A percentile compares a stretch with the other conserved stretches of the same genome.
Evolutionary conservation across 495 filamentous ascomycete genomes (phyloP).

Genomic region (Antarctomyces pellizariae): DNA sequence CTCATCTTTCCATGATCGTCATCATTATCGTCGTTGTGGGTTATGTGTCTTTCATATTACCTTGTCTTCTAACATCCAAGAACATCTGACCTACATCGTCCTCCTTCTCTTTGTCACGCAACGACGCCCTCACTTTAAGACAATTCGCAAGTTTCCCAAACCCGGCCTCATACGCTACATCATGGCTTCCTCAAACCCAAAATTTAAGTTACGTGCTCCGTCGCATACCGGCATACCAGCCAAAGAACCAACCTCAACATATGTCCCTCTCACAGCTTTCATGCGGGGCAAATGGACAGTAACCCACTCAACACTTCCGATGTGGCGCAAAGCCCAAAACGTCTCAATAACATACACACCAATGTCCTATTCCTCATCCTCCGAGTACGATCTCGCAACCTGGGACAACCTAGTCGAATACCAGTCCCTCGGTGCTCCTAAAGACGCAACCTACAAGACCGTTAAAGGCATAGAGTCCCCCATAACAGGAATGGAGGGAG

Average conservation of each 20-base stretch:
- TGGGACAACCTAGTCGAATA: constrained; percentile 49
- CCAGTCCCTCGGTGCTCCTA: constrained; percentile 20
- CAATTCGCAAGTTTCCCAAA: no score
- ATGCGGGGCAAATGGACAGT: constrained; percentile 50
- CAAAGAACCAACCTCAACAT: neutral
- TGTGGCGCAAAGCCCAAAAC: constrained; percentile 50
- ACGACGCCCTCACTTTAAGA: no score
- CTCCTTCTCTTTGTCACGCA: no score
- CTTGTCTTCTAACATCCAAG: no score
- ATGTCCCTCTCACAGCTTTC: constrained; percentile 15
- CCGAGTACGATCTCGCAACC: constrained; percentile 13
- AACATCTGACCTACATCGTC: no score
- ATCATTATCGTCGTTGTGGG: no score
- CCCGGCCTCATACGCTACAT: no score
- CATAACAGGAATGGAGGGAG: constrained; percentile 14
- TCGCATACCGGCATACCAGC: no score
- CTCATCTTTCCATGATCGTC: no score
- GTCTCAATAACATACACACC: constrained; percentile 48
- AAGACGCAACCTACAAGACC: constrained; percentile 24
- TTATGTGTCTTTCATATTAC: no score
- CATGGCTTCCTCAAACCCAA: no score
- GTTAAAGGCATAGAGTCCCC: constrained; percentile 41
- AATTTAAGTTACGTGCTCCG: no score
- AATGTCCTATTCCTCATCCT: constrained; percentile 9
- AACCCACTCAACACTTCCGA: constrained; percentile 49